phyloP scores from a whole-genome alignment of 2,329 filamentous ascomycete species.

The Grosmannia serpens region DNA sequence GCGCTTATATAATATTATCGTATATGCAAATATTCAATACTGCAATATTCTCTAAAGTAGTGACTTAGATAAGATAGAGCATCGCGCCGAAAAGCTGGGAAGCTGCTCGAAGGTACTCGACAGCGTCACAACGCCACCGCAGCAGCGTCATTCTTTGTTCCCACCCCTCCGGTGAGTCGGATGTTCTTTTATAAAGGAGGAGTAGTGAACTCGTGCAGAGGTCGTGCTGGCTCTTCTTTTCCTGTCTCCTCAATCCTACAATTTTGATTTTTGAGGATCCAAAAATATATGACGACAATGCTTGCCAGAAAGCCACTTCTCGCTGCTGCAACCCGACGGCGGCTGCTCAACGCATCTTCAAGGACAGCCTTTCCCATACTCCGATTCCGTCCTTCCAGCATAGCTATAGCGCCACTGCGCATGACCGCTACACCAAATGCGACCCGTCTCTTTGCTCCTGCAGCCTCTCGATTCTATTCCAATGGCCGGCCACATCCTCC shows the following conservation, averaged over 20 bases:
- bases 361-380: neutral
- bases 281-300: conserved; percentile 18
- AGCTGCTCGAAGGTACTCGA: conserved; percentile 10
- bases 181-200: neutral
- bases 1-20: no score
- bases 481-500: conserved; percentile 75
- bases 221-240: neutral
- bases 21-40: neutral
- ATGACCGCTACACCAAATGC: neutral
- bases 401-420: neutral
- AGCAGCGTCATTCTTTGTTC: neutral
- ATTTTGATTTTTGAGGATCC: neutral
- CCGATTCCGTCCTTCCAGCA: neutral
- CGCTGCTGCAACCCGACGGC: conserved; percentile 14
- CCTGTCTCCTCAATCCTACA: neutral
- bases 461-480: conserved; percentile 42
- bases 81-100: conserved; percentile 4
- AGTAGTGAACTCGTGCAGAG: no score
- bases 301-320: conserved; percentile 27
- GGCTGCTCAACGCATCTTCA: conserved; percentile 6
- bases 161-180: neutral
- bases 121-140: conserved; percentile 1
- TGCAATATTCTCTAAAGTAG: neutral
- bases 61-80: conserved; percentile 1
- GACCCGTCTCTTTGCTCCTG: conserved; percentile 23